Percentiles rank a stretch among this genome's conserved stretches.
Evolutionary conservation across 768 basidiomycete genomes (phyloP).

Genomic region (Tubosaeta brunneosetosa): DNA sequence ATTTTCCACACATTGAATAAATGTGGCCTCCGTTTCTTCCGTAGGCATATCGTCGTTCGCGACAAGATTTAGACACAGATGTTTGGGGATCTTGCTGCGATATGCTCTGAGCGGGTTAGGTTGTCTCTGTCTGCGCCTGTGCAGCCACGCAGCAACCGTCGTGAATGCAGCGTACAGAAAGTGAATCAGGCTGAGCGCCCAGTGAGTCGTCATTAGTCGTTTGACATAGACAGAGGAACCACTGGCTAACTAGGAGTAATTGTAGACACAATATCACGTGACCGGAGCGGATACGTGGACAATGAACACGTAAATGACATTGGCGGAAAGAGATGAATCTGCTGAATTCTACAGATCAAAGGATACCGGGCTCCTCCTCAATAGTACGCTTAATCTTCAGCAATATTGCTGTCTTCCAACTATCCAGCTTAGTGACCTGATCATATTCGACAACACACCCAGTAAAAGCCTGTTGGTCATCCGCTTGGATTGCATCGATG

Average conservation of each 20-base stretch:
- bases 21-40: slow-evolving; percentile 35
- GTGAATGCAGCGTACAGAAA: slow-evolving; percentile 46
- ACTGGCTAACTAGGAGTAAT: background rate
- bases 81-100: slow-evolving; percentile 57
- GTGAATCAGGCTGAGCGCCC: slow-evolving; percentile 55
- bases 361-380: slow-evolving; percentile 48
- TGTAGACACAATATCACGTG: slow-evolving; percentile 18
- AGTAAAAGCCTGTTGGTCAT: slow-evolving; percentile 71
- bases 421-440: slow-evolving; percentile 87
- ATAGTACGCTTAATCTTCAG: slow-evolving; percentile 85
- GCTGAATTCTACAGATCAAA: slow-evolving; percentile 13
- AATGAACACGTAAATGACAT: background rate
- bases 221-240: slow-evolving; percentile 6
- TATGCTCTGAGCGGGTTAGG: slow-evolving; percentile 48
- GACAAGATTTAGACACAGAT: slow-evolving; percentile 63
- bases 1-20: slow-evolving; percentile 51
- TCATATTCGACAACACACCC: slow-evolving; percentile 89
- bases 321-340: background rate
- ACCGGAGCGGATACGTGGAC: slow-evolving; percentile 15
- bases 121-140: slow-evolving; percentile 29
- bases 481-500: slow-evolving; percentile 70
- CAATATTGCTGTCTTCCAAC: slow-evolving; percentile 91
- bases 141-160: slow-evolving; percentile 38
- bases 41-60: slow-evolving; percentile 35
- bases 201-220: slow-evolving; percentile 36